phyloP scores from a whole-genome alignment of 31 red algal genomes.

The Odonthalia washingtoniensis region DNA sequence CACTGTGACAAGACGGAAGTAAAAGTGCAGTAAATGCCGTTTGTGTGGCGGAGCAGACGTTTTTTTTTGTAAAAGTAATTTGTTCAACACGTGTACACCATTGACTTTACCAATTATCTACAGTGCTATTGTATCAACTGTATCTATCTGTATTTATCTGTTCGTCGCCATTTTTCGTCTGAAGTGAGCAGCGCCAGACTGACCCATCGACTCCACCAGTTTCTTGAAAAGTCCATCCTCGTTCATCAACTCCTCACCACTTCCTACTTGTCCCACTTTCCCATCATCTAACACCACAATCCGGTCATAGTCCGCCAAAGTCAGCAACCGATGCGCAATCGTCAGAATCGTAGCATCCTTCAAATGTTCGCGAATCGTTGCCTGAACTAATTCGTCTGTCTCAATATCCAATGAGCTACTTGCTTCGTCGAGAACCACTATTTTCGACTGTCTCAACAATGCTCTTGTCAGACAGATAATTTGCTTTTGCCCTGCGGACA shows the following conservation, averaged over 20 bases:
- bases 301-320: conserved; percentile 89
- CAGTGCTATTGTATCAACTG: too few species aligned
- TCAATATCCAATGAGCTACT: conserved; percentile 88
- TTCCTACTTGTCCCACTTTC: conserved; percentile 72
- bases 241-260: conserved; percentile 48
- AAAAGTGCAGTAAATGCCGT: too few species aligned
- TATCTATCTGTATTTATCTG: too few species aligned
- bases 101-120: too few species aligned
- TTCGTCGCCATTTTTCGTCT: conserved; percentile 43
- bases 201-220: conserved; percentile 78
- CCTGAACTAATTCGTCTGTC: conserved; percentile 92
- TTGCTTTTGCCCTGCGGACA: conserved; percentile 93
- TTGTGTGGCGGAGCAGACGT: too few species aligned
- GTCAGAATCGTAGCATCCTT: conserved; percentile 93
- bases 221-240: conserved; percentile 55
- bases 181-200: conserved; percentile 55
- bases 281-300: conserved; percentile 85
- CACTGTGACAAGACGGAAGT: too few species aligned
- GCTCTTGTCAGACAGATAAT: conserved; percentile 93
- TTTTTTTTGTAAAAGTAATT: too few species aligned
- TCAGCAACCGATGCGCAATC: conserved; percentile 96
- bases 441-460: conserved; percentile 85
- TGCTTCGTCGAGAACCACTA: conserved; percentile 96
- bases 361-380: conserved; percentile 87
- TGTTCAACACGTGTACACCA: too few species aligned